Percentiles rank a stretch among this genome's conserved stretches.
phyloP scores from a whole-genome alignment of 164 flowering plant species.

The Dillenia turbinata region DNA sequence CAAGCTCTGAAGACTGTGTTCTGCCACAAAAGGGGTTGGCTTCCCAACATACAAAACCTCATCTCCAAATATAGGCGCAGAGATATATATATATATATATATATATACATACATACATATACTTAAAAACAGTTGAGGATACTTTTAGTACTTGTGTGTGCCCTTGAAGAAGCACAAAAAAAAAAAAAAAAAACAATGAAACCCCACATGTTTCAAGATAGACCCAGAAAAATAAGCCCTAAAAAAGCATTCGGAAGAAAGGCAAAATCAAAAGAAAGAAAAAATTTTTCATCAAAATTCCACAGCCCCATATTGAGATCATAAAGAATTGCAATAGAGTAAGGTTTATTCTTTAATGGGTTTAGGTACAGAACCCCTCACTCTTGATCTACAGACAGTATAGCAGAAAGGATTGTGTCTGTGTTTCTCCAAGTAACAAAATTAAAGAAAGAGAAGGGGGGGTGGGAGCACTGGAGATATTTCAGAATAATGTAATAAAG shows the following conservation, averaged over 20 bases:
- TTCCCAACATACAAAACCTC: constrained; percentile 20
- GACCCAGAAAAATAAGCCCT: constrained; percentile 12
- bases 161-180: constrained; percentile 13
- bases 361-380: constrained; percentile 10
- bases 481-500: too few species aligned
- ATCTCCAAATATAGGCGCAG: constrained; percentile 17
- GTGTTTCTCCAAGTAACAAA: constrained; percentile 6
- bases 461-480: too few species aligned
- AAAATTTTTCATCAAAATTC: constrained; percentile 11
- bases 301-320: constrained; percentile 9
- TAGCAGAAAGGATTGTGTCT: constrained; percentile 17
- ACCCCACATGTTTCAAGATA: constrained; percentile 21
- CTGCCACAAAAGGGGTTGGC: constrained; percentile 7
- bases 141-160: constrained; percentile 7
- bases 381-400: constrained; percentile 30
- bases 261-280: constrained; percentile 6
- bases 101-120: too few species aligned
- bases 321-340: constrained; percentile 10
- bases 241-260: constrained; percentile 30
- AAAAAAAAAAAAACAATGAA: constrained; percentile 23
- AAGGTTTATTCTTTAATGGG: constrained; percentile 14
- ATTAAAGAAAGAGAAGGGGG: constrained; percentile 13
- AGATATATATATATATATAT: constrained; percentile 1
- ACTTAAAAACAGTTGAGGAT: too few species aligned
- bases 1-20: constrained; percentile 14